These are phyloP conservation scores for Microstegium vimineum DNA, from an alignment of 176 grass and related monocot genomes.

Conservation along the genomic window DNA sequence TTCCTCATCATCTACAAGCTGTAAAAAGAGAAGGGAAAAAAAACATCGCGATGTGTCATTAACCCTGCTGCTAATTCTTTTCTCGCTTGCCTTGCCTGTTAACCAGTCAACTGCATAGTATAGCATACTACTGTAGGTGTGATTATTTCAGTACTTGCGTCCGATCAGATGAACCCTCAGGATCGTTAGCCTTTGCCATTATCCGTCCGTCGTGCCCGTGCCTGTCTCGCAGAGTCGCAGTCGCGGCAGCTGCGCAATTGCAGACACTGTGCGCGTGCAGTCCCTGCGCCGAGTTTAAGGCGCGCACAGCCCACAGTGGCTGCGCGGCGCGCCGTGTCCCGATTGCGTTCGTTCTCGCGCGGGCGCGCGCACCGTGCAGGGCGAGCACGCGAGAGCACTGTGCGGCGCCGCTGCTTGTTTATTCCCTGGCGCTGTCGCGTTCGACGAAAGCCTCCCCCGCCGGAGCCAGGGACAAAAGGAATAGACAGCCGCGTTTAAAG, in stretches of 20 bases:
- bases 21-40: conserved; percentile 22
- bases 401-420: conserved; percentile 9
- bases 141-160: too few species aligned
- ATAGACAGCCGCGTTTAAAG: conserved; percentile 10
- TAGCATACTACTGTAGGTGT: too few species aligned
- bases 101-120: conserved; percentile 21
- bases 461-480: conserved; percentile 32
- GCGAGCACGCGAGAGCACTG: neutral
- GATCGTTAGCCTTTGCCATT: neutral
- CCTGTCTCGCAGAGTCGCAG: neutral
- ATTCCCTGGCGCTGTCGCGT: conserved; percentile 33
- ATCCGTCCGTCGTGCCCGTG: neutral
- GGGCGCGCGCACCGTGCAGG: conserved; percentile 7
- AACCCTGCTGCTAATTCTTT: conserved; percentile 34
- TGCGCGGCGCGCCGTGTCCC: too few species aligned
- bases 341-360: conserved; percentile 22
- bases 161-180: neutral
- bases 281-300: neutral
- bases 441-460: too few species aligned
- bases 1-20: conserved; percentile 90
- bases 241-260: neutral
- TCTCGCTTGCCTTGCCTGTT: neutral
- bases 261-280: neutral
- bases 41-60: neutral
- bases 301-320: conserved; percentile 25